These are phyloP conservation scores for Fusarium transvaalense DNA, from an alignment of 2,329 filamentous ascomycete species.

Conservation along the genomic window DNA sequence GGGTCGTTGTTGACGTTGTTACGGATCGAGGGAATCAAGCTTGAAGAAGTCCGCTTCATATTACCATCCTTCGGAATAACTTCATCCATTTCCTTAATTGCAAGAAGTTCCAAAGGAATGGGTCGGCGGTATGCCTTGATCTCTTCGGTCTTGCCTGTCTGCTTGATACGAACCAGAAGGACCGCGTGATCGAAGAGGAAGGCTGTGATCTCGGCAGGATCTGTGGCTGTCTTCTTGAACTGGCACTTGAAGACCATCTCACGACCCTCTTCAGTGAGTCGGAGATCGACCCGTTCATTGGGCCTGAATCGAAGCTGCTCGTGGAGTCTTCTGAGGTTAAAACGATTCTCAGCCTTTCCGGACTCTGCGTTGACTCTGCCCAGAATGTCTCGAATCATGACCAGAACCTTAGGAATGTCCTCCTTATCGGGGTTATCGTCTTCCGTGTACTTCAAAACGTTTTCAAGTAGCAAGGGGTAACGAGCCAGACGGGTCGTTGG, in stretches of 20 bases:
- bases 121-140: slow-evolving; percentile 94
- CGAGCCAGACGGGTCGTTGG: slow-evolving; percentile 94
- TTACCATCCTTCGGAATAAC: slow-evolving; percentile 85
- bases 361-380: slow-evolving; percentile 93
- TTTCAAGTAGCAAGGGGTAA: slow-evolving; percentile 92
- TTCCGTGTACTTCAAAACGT: slow-evolving; percentile 90
- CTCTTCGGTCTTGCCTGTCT: slow-evolving; percentile 92
- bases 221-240: slow-evolving; percentile 91
- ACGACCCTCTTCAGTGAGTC: slow-evolving; percentile 91
- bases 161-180: slow-evolving; percentile 89
- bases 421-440: slow-evolving; percentile 90
- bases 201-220: slow-evolving; percentile 89
- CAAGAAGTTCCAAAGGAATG: slow-evolving; percentile 91
- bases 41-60: slow-evolving; percentile 88
- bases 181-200: slow-evolving; percentile 98
- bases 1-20: slow-evolving; percentile 62
- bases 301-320: slow-evolving; percentile 91
- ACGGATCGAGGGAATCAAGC: slow-evolving; percentile 74
- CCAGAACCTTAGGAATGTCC: slow-evolving; percentile 90
- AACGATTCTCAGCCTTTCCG: slow-evolving; percentile 96
- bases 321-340: slow-evolving; percentile 92
- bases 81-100: slow-evolving; percentile 97
- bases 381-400: slow-evolving; percentile 87
- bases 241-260: slow-evolving; percentile 95
- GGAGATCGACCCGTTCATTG: slow-evolving; percentile 91